These are phyloP conservation scores for Amaranthus hypochondriacus DNA, from an alignment of 148 eudicot genomes.

Conservation along the genomic window DNA sequence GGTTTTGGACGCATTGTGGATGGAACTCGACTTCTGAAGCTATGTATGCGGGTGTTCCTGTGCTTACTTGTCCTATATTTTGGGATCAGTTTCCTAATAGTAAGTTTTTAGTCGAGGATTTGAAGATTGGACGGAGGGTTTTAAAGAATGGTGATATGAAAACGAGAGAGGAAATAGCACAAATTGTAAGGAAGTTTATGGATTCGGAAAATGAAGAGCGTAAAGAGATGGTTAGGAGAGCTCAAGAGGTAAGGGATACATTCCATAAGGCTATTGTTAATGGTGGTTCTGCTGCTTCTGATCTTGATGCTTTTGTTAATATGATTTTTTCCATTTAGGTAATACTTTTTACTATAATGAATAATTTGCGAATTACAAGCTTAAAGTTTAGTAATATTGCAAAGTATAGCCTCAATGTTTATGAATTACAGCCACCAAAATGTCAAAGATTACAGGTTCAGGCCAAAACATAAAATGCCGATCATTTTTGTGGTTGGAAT, in stretches of 20 bases:
- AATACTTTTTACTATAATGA: no score
- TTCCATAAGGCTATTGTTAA: conserved; percentile 14
- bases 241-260: conserved; percentile 10
- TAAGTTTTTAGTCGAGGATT: conserved; percentile 42
- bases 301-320: conserved; percentile 25
- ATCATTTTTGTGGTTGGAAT: no score
- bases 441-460: no score
- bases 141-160: conserved; percentile 6
- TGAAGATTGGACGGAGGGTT: conserved; percentile 42
- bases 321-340: background rate
- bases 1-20: no score
- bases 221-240: conserved; percentile 27
- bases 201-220: conserved; percentile 28
- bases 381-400: no score
- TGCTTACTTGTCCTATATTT: conserved; percentile 39
- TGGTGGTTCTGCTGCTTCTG: conserved; percentile 27
- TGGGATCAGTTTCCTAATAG: conserved; percentile 41
- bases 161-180: conserved; percentile 26
- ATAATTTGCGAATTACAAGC: no score
- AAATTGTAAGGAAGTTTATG: conserved; percentile 29
- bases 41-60: conserved; percentile 37
- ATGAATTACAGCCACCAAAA: no score
- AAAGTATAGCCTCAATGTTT: no score
- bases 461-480: no score
- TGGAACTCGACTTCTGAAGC: conserved; percentile 24